Base-by-base conservation (phyloP, 805 yeast species). In the Yamadazyma insecticola region DNA sequence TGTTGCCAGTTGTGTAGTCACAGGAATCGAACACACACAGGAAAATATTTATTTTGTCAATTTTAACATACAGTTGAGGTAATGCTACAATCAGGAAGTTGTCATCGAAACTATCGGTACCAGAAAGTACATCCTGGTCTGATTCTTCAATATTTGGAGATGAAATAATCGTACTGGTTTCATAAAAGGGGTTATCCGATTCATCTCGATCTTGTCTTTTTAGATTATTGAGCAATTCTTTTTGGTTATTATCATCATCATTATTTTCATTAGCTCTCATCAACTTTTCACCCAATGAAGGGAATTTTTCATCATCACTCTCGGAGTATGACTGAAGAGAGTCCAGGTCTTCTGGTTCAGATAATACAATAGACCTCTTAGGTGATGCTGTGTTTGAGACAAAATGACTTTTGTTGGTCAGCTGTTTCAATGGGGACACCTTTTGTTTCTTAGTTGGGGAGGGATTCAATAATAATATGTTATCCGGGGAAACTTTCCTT, bases 1-100 rank as follows among this genome's bases (percentile, higher is more conserved):
- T 50, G 32, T 56, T 55, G 0, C 59, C 60, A 1, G 60, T 55
- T 21, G 57, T 47, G 26, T 53, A 55, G 17, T 36, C 31, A 35
- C 64, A 58, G 3, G 28, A 23, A 3, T 35, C 35, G 30, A 58
- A 48, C 6, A 55, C 51, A 35, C 64, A 58, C 10, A 34, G n/a
- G 27, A 39, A 51, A 2, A 54, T 38, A 22, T 28, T 20, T 10
- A 21, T 13, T 13, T 29, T 33, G n/a, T 15, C 5, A 1, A 28
- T 13, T 11, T 23, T 35, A 2, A 33, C 24, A 17, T 28, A 28
- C 44, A 37, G 38, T 15, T 30, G 38, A 9, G 36, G 38, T 9
- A 27, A 36, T 2, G 47, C 24, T 6, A 44, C 39, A 6, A 55
- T 40, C 49, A 46, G 52, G 32, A 46, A 56, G 25, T 51, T 50